Evolutionary conservation across 208 protist species (phyloP).

Genomic region (Phytomonas serpens): DNA sequence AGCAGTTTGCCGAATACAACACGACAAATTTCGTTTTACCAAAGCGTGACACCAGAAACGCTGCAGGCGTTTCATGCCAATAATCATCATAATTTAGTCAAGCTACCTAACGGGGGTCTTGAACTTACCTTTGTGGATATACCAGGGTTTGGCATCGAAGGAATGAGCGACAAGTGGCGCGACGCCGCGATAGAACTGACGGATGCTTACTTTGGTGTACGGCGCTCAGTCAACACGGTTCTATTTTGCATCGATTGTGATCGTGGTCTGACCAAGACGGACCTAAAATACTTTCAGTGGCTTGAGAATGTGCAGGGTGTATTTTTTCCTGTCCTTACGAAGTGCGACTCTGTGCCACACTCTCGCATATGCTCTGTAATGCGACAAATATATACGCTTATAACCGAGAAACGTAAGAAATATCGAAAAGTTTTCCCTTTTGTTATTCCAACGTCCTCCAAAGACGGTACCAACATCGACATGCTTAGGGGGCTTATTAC

Average conservation of each 20-base stretch:
- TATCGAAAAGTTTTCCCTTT: conserved; percentile 85
- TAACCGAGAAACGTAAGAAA: conserved; percentile 78
- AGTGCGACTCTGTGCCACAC: conserved; percentile 86
- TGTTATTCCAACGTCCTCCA: conserved; percentile 77
- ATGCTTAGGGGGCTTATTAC: conserved; percentile 75
- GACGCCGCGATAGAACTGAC: conserved; percentile 82
- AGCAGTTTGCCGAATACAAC: conserved; percentile 87
- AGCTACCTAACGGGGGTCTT: conserved; percentile 72
- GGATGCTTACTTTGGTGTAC: conserved; percentile 86
- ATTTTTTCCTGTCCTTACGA: conserved; percentile 85
- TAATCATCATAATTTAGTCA: conserved; percentile 74
- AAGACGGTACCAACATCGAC: conserved; percentile 80
- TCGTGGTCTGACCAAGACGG: conserved; percentile 72
- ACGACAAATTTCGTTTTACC: conserved; percentile 80
- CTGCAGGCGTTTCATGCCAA: conserved; percentile 59
- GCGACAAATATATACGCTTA: conserved; percentile 79
- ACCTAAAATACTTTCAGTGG: conserved; percentile 85
- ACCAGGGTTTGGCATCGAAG: conserved; percentile 86
- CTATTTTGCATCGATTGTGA: conserved; percentile 88
- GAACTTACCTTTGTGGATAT: conserved; percentile 90
- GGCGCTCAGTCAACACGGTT: conserved; percentile 87
- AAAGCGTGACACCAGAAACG: conserved; percentile 72
- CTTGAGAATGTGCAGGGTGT: conserved; percentile 86
- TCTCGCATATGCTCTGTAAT: conserved; percentile 82
- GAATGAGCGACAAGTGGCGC: conserved; percentile 84